Evolutionary conservation across 2,329 filamentous ascomycete genomes (phyloP), one percentile per base, ranked within the genome.

Genomic region (Parasarocladium wereldwijsianum): DNA sequence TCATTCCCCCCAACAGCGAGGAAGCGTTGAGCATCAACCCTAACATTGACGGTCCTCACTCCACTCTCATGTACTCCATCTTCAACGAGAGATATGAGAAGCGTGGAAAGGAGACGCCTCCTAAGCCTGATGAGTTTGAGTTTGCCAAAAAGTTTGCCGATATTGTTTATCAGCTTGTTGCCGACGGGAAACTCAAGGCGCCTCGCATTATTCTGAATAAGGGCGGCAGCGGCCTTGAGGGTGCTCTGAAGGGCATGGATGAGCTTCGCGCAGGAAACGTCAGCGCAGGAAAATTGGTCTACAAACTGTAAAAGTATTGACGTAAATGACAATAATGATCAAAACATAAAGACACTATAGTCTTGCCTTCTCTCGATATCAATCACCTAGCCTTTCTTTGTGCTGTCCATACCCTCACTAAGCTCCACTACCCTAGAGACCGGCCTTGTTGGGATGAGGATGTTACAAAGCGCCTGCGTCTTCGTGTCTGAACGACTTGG

Each of bases 261-360:
- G 47, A 54, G 36, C 26, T 53, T 31, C 39, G 37, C 34, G 38
- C 44, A n/a, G 45, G 44, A 6, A 38, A 44, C 41, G 45, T 59
- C 18, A 57, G 53, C 32, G 57, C 46, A 5, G 49, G 49, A 16
- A 62, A 61, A 45, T 40, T 62, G 33, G 58, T 62, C 4, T 60
- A 57, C 38, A 57, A n/a, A n/a, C n/a, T n/a, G n/a, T n/a, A n/a
- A n/a, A n/a, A n/a, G n/a, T n/a, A n/a, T n/a, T n/a, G n/a, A n/a
- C n/a, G n/a, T n/a, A n/a, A n/a, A n/a, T n/a, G n/a, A n/a, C n/a
- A n/a, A n/a, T n/a, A n/a, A n/a, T n/a, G n/a, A n/a, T n/a, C n/a
- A n/a, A n/a, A n/a, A n/a, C n/a, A n/a, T n/a, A n/a, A n/a, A n/a
- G n/a, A n/a, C n/a, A n/a, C n/a, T n/a, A n/a, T n/a, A n/a, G n/a